Evolutionary conservation across 805 yeast species (phyloP), one percentile per base, ranked within the genome.

Genomic region (Ogataea ramenticola): DNA sequence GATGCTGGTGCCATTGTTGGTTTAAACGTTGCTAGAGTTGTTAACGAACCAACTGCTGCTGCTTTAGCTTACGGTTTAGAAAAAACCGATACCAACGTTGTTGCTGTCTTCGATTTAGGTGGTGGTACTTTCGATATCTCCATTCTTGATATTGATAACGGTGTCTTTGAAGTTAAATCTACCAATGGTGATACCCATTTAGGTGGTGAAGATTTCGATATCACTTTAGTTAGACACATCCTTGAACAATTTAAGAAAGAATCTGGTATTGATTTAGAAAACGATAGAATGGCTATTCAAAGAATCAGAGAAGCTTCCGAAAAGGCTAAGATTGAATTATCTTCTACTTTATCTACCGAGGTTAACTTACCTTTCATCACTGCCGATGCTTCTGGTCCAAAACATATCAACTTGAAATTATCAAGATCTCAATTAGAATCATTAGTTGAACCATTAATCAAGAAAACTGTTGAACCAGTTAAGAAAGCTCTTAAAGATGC

Each of bases 81-180:
- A 72, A 85, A 84, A 74, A 57, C 70, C 31, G 80, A 75, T 55
- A 54, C 67, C 29, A 62, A 58, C 46, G 67, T 65, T 50, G 95
- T 89, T 58, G 97, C 97, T 50, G 97, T 89, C 54, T 89, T 90
- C 74, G 97, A 89, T 72, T 78, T 89, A 63, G 97, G 97, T 81
- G 97, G 97, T 70, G 97, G 97, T 81, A 89, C 97, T 61, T 89
- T 89, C 67, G 97, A 89, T 84, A 84, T 89, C 70, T 89, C 97
- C 58, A 86, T 89, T 66, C 78, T 89, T 64, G 97, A 90, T 76
- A 90, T 89, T 60, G 96, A 90, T 72, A 88, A 89, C 65, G 97
- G 97, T 77, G 97, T 89, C 55, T 89, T 89, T 61, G 97, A 89
- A 77, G 97, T 89, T 67, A 89, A 89, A 75, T 87, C 96, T 50